phyloP scores from a whole-genome alignment of 202 grass and related monocot genomes.

The Hordeum pubiflorum region DNA sequence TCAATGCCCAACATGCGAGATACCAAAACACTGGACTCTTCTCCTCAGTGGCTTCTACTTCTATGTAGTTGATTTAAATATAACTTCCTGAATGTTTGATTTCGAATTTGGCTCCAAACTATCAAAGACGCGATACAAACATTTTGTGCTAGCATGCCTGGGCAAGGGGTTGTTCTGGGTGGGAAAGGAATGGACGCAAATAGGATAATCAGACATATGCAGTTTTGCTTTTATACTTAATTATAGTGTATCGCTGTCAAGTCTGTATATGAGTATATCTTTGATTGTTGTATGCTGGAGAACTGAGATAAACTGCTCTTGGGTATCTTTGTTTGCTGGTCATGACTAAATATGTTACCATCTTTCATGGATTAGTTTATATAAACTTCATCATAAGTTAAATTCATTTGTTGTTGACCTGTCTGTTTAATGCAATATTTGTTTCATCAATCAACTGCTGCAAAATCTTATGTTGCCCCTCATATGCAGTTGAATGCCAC shows the following conservation, averaged over 20 bases:
- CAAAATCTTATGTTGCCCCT: slow-evolving; percentile 24
- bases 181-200: neutral
- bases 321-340: neutral
- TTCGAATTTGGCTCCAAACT: neutral
- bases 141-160: neutral
- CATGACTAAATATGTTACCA: neutral
- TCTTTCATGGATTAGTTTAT: neutral
- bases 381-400: neutral
- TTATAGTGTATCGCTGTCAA: neutral
- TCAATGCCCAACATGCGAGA: neutral
- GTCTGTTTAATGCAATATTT: neutral
- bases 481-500: slow-evolving; percentile 71
- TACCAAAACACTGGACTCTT: neutral
- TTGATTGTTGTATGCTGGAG: neutral
- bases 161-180: neutral
- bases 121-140: neutral
- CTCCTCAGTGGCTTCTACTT: neutral
- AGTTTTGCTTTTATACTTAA: neutral
- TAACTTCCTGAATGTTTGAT: neutral
- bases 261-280: neutral
- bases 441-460: slow-evolving; percentile 25
- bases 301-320: neutral
- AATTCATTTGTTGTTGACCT: neutral
- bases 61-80: neutral
- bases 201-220: neutral